Evolutionary conservation across 148 eudicot genomes (phyloP), one percentile per base, ranked within the genome.

Genomic region (Cornus florida): DNA sequence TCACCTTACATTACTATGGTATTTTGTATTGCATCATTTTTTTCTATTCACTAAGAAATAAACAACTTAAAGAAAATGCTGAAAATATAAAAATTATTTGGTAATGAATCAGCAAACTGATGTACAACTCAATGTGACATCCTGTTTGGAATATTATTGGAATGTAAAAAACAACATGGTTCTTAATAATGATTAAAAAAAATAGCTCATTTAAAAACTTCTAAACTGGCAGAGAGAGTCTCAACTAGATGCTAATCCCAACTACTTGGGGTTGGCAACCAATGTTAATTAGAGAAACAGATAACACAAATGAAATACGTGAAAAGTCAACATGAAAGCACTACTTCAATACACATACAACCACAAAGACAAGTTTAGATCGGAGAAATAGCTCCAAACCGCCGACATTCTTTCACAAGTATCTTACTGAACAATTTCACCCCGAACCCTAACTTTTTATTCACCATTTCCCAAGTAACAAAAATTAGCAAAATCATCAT

Each of bases 181-280:
- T 68, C 32, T 5, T 20, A 48, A 20, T 5, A 67, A 35, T 24
- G 5, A 32, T 67, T 46, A 64, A 20, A 28, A 24, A 38, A 43
- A 67, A 43, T 50, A 46, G 79, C 38, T 56, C 72, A 76, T 67
- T 67, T 5, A 67, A 50, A 5, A 13, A 76, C 46, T 46, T 67
- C 43, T 24, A 48, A 76, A 17, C 65, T 68, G 28, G 65, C 5
- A 11, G 31, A 7, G 31, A 41, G 35, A 66, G 38, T 13, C 9
- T 65, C 41, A 48, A 22, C 46, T 23, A 76, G 48, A 31, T 71
- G 43, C 69, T 10, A 43, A 14, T 50, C 72, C 72, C 43, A 67
- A 67, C 72, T 13, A 32, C 72, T 48, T 68, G 62, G 78, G 23
- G 72, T 46, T 67, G 72, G 64, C 31, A 76, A 76, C 65, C 59